phyloP scores from a whole-genome alignment of 306 rosid species.

The Rosa rugosa region DNA sequence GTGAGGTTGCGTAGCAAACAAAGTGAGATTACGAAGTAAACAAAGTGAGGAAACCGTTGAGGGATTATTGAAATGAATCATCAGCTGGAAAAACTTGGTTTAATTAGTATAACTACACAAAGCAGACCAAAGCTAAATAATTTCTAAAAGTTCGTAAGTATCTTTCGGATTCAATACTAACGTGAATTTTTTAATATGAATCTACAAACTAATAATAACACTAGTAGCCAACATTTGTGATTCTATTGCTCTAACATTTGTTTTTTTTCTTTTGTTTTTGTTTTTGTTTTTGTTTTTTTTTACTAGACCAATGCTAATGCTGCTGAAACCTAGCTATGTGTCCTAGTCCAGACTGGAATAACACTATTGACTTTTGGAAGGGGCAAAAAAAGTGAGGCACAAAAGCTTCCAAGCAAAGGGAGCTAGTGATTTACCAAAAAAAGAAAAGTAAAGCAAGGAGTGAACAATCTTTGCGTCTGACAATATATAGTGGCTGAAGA shows the following conservation, averaged over 20 bases:
- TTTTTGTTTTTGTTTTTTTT: no score
- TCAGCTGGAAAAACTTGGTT: background rate
- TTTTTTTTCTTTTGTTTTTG: no score
- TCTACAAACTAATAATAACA: background rate
- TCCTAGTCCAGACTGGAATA: background rate
- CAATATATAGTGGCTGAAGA: background rate
- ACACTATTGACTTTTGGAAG: background rate
- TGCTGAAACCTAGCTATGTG: background rate
- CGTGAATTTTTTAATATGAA: background rate
- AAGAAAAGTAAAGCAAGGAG: background rate
- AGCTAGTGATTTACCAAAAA: no score
- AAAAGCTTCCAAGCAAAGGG: background rate
- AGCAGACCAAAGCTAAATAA: background rate
- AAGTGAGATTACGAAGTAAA: no score
- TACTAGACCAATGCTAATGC: background rate
- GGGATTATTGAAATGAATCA: background rate
- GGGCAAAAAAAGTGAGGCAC: background rate
- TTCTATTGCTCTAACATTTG: no score
- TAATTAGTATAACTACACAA: background rate
- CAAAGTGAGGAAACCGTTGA: background rate
- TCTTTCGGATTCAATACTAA: background rate
- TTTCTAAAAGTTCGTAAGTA: background rate
- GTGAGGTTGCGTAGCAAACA: no score
- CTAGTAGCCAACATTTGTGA: no score
- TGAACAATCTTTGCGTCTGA: background rate